phyloP scores from a whole-genome alignment of 164 flowering plant species.

The Tetracentron sinense region DNA sequence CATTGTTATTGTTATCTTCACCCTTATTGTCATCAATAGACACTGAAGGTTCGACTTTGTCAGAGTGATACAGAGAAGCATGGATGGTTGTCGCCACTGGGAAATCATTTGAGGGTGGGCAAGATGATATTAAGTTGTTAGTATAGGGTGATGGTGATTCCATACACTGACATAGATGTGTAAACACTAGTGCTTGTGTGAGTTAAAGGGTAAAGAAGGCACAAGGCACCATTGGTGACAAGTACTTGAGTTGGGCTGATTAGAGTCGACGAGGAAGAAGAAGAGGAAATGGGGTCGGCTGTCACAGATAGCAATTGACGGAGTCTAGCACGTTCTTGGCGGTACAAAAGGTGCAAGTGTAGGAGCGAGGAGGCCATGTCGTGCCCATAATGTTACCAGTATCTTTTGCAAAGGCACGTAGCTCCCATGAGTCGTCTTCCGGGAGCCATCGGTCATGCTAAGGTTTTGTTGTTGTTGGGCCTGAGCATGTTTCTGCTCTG shows the following conservation, averaged over 20 bases:
- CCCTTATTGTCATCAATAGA: background rate
- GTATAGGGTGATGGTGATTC: constrained; percentile 35
- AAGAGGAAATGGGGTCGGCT: constrained; percentile 18
- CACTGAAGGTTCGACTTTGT: constrained; percentile 12
- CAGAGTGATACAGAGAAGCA: constrained; percentile 12
- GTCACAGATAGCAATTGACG: constrained; percentile 31
- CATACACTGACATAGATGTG: constrained; percentile 13
- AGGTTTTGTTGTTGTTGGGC: constrained; percentile 24
- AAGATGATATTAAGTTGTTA: constrained; percentile 17
- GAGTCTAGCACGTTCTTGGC: constrained; percentile 75
- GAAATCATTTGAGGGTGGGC: constrained; percentile 18
- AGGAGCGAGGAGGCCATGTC: constrained; percentile 86
- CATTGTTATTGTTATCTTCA: too few relatives aligned
- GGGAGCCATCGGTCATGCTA: constrained; percentile 14
- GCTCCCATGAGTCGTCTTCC: constrained; percentile 83
- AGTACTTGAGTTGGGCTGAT: constrained; percentile 48
- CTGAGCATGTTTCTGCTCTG: constrained; percentile 31
- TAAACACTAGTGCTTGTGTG: constrained; percentile 32
- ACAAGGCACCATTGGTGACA: constrained; percentile 34
- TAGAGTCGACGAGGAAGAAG: constrained; percentile 29
- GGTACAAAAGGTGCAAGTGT: constrained; percentile 78
- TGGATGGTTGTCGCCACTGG: too few relatives aligned
- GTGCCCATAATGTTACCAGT: constrained; percentile 51
- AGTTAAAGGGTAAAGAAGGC: constrained; percentile 48
- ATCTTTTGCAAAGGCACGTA: constrained; percentile 70